Base-by-base conservation (phyloP, 208 protist species). In the Tetramitus jugosus region DNA sequence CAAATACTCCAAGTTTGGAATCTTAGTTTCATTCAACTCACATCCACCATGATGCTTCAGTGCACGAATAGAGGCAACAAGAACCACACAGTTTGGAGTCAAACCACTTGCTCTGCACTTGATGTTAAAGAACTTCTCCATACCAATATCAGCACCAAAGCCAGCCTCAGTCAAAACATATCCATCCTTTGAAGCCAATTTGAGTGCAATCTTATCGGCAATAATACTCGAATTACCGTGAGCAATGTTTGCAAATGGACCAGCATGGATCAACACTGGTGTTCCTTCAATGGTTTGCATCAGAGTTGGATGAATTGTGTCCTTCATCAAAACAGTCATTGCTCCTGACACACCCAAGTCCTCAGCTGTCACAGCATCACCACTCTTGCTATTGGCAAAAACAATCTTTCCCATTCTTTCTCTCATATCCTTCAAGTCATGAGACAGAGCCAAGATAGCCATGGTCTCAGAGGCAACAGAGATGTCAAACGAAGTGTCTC, bases 231-330 rank as follows among this genome's bases (percentile, higher is more conserved):
- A 96, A 87, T 98, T 98, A 62, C 96, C 97, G 86, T 98, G 95
- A 23, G 97, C 97, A 82, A 99, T 98, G 83, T 99, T 99, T 74
- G 96, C 97, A 78, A 99, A 98, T 14, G 97, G 97, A 56, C 97
- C 97, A 20, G 93, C 94, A 86, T 99, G 96, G 42, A 98, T 95
- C 29, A 98, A 82, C 14, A 95, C 91, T 23, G 91, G 94, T 6
- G 93, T 96, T 64, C 90, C 91, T 86, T 98, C 95, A 31, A 99
- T 82, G 7, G 95, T 98, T 85, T 98, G 95, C 95, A 98, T 98
- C n/a, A 98, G 84, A 46, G 90, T 98, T 61, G 95, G 95, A 79
- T 93, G 89, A 65, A 98, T 89, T 61, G 93, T 79, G 74, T 98
- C 94, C 81, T 94, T 96, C 93, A 98, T 96, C 26, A 98, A 85